Base-by-base conservation (phyloP, 2,329 filamentous ascomycete species). In the Blastomyces percursus region DNA sequence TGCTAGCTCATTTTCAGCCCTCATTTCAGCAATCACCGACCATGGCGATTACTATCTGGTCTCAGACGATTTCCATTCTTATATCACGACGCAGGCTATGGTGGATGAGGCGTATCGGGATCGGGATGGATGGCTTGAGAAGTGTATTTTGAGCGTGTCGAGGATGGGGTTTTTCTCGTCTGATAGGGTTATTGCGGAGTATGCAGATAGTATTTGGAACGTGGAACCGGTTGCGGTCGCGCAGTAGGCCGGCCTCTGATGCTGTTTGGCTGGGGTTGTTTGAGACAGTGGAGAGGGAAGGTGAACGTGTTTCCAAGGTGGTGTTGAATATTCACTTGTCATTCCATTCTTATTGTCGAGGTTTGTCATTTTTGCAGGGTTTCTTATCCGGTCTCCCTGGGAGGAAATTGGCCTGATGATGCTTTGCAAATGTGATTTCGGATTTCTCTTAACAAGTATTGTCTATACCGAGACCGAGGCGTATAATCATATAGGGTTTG, bases 41-140 rank as follows among this genome's bases (percentile, higher is more conserved):
- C 94, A 97, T 67, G 92, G 94, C 48, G 94, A 99, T 75, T 97
- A 95, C 80, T 99, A 99, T 76, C 85, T 99, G 38, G 92, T 97
- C 57, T 96, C 91, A 48, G 94, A 99, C 72, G 94, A 99, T 76
- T 99, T 99, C 83, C 86, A 90, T 77, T 93, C 88, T 73, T 99
- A 99, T 79, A 81, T 96, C 69, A 86, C 93, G 76, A 96, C 94
- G 8, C 94, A 99, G 67, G 82, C 85, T 63, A 82, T 96, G 62
- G 92, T 99, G 40, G 94, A 99, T 71, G 87, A 93, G 77, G 87
- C 91, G 59, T 99, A 95, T 81, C 86, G 85, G 76, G 88, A 97
- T 77, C 89, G 93, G 74, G 91, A 96, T 64, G 88, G 90, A 70
- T 99, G 94, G 94, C 78, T 95, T 63, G 88, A 85, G 66, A 96